Base-by-base conservation (phyloP, 306 rosid species). In the Phaseolus lunatus region DNA sequence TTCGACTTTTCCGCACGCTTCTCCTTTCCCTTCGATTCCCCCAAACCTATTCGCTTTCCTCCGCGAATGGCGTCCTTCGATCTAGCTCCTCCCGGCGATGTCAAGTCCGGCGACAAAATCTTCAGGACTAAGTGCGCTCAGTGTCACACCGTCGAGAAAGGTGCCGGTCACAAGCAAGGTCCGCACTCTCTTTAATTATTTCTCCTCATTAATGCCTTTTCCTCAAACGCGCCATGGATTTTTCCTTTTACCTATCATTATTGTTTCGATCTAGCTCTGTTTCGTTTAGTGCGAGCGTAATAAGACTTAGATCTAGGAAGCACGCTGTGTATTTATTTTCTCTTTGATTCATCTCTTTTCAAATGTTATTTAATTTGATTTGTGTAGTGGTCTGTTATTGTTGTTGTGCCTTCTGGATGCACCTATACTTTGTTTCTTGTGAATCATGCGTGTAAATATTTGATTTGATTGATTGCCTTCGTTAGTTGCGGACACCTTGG, bases 141-240 rank as follows among this genome's bases (percentile, higher is more conserved):
- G 87, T 93, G 98, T 79, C 98, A 93, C 86, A 91, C 97, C 69
- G 97, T 83, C 9, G 98, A 89, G 0, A 89, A 91, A 82, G 97
- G 96, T 15, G 92, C 97, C 33, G 97, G 98, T 14, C 98, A 93
- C 88, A 93, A 93, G 79, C 98, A 93, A 83, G 98, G 98, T 93
- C 65, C 9, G 47, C 4, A 5, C 19, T 10, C 27, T 0, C 5
- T 65, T 33, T 27, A 9, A 3, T 64, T 62, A 43, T 27, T 15
- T 5, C 52, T 37, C 47, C 27, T n/a, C 33, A 13, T 69, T 22
- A 3, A 35, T 33, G 22, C 29, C 0, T 26, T 37, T 9, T 4
- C 29, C 0, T 26, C 5, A n/a, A 31, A 3, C 18, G 37, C 7
- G 5, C 35, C 4, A 23, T 37, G 15, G 5, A 1, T 15, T 14